Evolutionary conservation across 2,329 filamentous ascomycete species (phyloP).

Genomic region (Botrytis byssoidea): DNA sequence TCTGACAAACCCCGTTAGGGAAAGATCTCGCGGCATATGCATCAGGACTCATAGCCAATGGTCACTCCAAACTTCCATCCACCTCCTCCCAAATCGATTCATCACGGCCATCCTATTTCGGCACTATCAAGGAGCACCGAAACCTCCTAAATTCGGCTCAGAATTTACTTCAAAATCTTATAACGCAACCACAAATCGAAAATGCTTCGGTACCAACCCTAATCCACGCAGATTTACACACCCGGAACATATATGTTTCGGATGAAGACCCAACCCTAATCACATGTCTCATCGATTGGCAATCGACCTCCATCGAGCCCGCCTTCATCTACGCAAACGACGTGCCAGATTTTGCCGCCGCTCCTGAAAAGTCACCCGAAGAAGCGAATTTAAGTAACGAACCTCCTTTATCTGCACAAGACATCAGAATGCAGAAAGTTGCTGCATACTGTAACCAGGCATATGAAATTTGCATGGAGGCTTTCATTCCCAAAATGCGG

Average conservation of each 20-base stretch:
- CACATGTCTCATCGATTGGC: constrained; percentile 45
- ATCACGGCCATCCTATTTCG: constrained; percentile 24
- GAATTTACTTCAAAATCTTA: constrained; percentile 27
- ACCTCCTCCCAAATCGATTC: not conserved
- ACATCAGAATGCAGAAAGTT: not conserved
- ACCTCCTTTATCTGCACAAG: not conserved
- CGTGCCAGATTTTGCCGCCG: not conserved
- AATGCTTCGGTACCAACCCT: constrained; percentile 35
- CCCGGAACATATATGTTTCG: constrained; percentile 46
- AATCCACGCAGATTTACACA: constrained; percentile 43
- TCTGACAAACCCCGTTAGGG: not conserved
- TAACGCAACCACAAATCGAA: constrained; percentile 35
- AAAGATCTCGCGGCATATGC: not conserved
- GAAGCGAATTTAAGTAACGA: not conserved
- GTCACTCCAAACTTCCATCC: constrained; percentile 23
- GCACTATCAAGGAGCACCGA: constrained; percentile 18
- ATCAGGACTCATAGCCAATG: constrained; percentile 14
- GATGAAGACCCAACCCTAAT: constrained; percentile 41
- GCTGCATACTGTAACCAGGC: not conserved
- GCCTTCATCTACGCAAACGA: not conserved
- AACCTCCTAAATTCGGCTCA: constrained; percentile 39
- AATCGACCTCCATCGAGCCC: constrained; percentile 43
- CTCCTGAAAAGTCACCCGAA: not conserved
- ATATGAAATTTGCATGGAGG: constrained; percentile 13
- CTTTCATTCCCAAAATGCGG: constrained; percentile 41